Evolutionary conservation across 2,329 filamentous ascomycete species (phyloP).

Genomic region (Fusarium praegraminearum): DNA sequence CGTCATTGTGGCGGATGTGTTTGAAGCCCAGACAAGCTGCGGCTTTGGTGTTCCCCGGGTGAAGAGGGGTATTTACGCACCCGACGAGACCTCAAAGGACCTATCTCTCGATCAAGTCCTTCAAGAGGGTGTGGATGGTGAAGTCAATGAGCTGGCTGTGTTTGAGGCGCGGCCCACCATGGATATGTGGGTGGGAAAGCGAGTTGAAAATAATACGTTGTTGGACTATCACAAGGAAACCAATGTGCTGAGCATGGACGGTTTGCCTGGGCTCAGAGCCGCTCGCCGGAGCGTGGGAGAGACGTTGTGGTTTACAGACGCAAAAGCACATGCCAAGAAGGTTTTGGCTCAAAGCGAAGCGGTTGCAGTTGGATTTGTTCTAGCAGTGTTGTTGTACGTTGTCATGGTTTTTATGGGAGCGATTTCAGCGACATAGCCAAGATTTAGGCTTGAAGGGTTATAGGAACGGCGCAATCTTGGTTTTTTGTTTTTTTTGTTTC

Average conservation of each 20-base stretch:
- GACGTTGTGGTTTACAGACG: constrained; percentile 59
- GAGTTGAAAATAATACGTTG: constrained; percentile 62
- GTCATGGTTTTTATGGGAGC: constrained; percentile 42
- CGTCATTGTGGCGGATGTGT: constrained; percentile 71
- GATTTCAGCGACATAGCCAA: constrained; percentile 38
- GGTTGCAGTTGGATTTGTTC: constrained; percentile 50
- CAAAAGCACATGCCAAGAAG: constrained; percentile 45
- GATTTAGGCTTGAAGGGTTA: constrained; percentile 36
- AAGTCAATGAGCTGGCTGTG: constrained; percentile 54
- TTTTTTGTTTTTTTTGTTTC: constrained; percentile 6
- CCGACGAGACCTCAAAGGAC: constrained; percentile 37
- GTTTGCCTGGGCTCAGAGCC: constrained; percentile 66
- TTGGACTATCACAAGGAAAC: constrained; percentile 67
- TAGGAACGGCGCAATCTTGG: constrained; percentile 41
- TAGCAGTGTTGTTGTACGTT: constrained; percentile 50
- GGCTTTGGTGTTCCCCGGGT: constrained; percentile 73
- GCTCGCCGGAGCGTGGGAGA: constrained; percentile 65
- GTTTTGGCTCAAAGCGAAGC: constrained; percentile 50
- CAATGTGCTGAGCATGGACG: constrained; percentile 69
- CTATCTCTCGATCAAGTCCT: constrained; percentile 44
- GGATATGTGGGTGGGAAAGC: constrained; percentile 62
- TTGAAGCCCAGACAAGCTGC: constrained; percentile 75
- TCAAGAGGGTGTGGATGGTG: constrained; percentile 40
- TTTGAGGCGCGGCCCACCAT: constrained; percentile 69
- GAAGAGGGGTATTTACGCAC: constrained; percentile 54